Percentiles rank a stretch among this genome's conserved stretches.
Evolutionary conservation across 257 asterid genomes (phyloP).

Genomic region (Catharanthus roseus): DNA sequence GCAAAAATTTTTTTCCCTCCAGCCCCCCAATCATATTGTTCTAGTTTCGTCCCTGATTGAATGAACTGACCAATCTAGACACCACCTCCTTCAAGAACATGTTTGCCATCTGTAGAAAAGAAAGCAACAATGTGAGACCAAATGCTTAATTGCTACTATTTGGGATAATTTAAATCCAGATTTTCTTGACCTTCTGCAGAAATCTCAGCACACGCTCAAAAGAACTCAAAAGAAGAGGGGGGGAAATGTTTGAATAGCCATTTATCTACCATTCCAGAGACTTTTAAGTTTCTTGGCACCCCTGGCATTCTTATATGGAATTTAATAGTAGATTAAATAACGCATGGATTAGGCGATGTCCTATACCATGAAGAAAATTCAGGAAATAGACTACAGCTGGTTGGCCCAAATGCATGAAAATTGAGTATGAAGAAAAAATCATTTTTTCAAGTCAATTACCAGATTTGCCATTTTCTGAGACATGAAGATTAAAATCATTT

Average conservation of each 20-base stretch:
- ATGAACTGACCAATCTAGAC: slow-evolving; percentile 74
- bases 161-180: too few species aligned
- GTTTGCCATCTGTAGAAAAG: slow-evolving; percentile 59
- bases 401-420: not conserved
- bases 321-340: too few species aligned
- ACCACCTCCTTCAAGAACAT: slow-evolving; percentile 94
- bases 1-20: too few species aligned
- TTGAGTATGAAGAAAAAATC: not conserved
- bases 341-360: not conserved
- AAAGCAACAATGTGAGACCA: too few species aligned
- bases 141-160: not conserved
- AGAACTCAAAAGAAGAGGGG: too few species aligned
- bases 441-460: not conserved
- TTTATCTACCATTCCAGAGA: too few species aligned
- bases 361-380: not conserved
- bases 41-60: too few species aligned
- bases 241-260: not conserved
- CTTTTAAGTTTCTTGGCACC: too few species aligned
- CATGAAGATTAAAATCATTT: not conserved
- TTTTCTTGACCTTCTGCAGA: too few species aligned
- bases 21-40: too few species aligned
- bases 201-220: not conserved
- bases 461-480: not conserved
- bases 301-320: not conserved
- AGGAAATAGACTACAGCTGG: not conserved